Percentiles rank a stretch among this genome's conserved stretches.
These are phyloP conservation scores for Nannizzia gypsea DNA, from an alignment of 2,329 filamentous ascomycete genomes.

Conservation along the genomic window DNA sequence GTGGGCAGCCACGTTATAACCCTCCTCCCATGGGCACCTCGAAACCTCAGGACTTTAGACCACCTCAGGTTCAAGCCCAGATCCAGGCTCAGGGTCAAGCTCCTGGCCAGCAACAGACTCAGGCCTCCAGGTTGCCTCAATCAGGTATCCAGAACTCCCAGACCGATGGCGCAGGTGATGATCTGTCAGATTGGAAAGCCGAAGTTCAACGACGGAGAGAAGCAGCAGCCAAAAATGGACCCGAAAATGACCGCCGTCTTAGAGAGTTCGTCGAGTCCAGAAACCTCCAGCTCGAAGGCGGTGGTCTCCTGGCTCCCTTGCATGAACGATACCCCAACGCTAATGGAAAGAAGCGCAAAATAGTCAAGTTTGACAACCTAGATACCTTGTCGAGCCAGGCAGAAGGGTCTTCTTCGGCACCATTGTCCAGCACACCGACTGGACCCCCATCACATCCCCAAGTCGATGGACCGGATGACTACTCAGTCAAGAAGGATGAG, in stretches of 20 bases:
- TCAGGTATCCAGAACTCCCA: conserved; percentile 45
- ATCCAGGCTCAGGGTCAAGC: conserved; percentile 30
- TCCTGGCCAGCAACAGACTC: conserved; percentile 25
- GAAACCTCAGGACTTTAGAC: conserved; percentile 5
- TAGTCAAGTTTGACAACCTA: conserved; percentile 9
- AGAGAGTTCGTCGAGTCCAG: conserved; percentile 32
- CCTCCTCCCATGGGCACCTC: conserved; percentile 1
- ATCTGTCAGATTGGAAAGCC: conserved; percentile 43
- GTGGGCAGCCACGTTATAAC: conserved; percentile 21
- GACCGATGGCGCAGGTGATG: conserved; percentile 61
- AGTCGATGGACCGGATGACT: conserved; percentile 46
- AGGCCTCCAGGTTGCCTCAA: conserved; percentile 20
- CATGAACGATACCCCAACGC: conserved; percentile 25
- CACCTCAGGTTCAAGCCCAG: conserved; percentile 12
- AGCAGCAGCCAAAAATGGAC: conserved; percentile 26
- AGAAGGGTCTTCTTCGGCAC: neutral
- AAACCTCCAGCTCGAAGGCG: conserved; percentile 34
- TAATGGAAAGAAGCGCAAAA: conserved; percentile 31
- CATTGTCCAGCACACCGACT: conserved; percentile 12
- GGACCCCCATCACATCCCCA: conserved; percentile 28
- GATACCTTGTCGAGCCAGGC: conserved; percentile 1
- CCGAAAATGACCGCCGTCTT: conserved; percentile 30
- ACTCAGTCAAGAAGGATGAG: conserved; percentile 46
- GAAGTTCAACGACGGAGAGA: conserved; percentile 35
- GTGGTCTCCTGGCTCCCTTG: conserved; percentile 35